Evolutionary conservation across 768 basidiomycete species (phyloP), one percentile per base, ranked within the genome.

Genomic region (Peribolospora kevripleyi): DNA sequence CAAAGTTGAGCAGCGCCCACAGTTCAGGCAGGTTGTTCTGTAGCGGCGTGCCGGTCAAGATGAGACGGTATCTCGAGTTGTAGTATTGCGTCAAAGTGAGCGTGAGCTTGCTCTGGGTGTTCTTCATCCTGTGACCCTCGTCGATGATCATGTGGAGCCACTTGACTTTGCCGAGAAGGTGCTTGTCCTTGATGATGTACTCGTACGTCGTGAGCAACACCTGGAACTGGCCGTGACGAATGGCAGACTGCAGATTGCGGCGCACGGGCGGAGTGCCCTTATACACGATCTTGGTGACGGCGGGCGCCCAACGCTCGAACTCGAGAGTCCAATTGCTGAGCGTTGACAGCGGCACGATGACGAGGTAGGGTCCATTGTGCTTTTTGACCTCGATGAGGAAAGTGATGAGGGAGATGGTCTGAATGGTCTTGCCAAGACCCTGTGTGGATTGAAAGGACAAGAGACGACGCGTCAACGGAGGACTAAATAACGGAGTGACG

Each of bases 131-230:
- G 68, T 98, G 93, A 0, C 91, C 86, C 68, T 91, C 86, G 65
- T 90, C 86, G 3, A 98, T 91, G 57, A 97, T 84, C 65, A 97
- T 85, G 65, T 90, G 93, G 37, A 83, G 79, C 81, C 82, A 85
- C 47, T 58, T 58, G 54, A 52, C 57, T 48, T 58, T 56, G 39
- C 49, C 50, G 36, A 64, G 58, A 42, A 63, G 58, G 11, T 57
- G 59, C 6, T 60, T 56, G 47, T 65, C 64, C 7, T 64, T 61
- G 58, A 65, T 61, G 58, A 62, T 64, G 55, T 60, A 62, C 58
- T 81, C 63, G 88, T 90, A 95, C 83, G 65, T 97, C 84, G 66
- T 65, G 5, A 65, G 46, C 39, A 63, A 53, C 39, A 65, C 62
- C 58, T 63, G 64, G 54, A 65, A 65, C 41, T 55, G 51, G 50